A percentile compares a stretch with the other conserved stretches of the same genome.
phyloP scores from a whole-genome alignment of 805 yeast genomes.

The Debaryomyces tyrocola region DNA sequence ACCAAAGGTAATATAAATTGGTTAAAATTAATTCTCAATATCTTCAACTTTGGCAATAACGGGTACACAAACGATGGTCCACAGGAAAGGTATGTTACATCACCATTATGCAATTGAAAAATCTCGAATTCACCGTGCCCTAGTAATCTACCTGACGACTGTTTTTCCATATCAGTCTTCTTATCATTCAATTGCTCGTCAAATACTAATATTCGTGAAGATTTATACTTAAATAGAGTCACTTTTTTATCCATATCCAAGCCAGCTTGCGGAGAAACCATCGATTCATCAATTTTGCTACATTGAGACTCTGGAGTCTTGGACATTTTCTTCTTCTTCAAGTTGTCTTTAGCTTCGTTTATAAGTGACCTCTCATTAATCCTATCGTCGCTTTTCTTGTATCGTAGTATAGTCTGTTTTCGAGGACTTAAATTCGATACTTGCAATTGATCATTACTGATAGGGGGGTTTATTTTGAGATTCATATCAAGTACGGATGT shows the following conservation, averaged over 20 bases:
- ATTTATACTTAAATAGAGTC: slow-evolving; percentile 31
- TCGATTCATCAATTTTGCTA: slow-evolving; percentile 1
- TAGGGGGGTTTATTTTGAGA: slow-evolving; percentile 5
- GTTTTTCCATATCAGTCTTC: slow-evolving; percentile 6
- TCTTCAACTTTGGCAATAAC: slow-evolving; percentile 60
- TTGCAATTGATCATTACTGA: slow-evolving; percentile 19
- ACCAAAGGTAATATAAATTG: slow-evolving; percentile 64
- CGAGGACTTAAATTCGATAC: slow-evolving; percentile 32
- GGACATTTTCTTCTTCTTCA: slow-evolving; percentile 12
- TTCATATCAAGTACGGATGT: not conserved
- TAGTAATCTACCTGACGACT: slow-evolving; percentile 45
- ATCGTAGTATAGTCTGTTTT: slow-evolving; percentile 38
- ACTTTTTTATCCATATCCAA: slow-evolving; percentile 36
- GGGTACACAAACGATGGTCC: slow-evolving; percentile 73
- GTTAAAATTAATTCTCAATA: slow-evolving; percentile 48
- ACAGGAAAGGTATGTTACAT: slow-evolving; percentile 62
- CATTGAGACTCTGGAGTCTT: not conserved
- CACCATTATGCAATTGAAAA: slow-evolving; percentile 57
- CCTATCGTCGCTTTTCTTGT: slow-evolving; percentile 29
- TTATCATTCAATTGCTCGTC: slow-evolving; percentile 29
- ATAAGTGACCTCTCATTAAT: slow-evolving; percentile 19
- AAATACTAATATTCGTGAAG: slow-evolving; percentile 35
- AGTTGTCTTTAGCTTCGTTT: slow-evolving; percentile 28
- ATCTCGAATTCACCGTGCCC: slow-evolving; percentile 63
- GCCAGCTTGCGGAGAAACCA: slow-evolving; percentile 4